Conservation (phyloP, 768 basidiomycete species). For the Pleurotus djamor region DNA sequence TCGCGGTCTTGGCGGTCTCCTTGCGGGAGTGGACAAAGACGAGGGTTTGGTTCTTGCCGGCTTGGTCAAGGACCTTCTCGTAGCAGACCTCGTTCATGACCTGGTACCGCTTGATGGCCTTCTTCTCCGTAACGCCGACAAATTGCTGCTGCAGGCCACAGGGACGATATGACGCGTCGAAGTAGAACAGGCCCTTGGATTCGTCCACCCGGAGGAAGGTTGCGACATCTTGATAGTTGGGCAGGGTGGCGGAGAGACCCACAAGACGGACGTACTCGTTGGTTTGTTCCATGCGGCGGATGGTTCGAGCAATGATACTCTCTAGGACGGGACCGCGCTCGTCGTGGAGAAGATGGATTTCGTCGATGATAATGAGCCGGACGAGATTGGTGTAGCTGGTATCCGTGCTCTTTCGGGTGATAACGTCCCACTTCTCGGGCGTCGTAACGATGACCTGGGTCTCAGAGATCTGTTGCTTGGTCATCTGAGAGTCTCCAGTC, state of each 20-base stretch:
- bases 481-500: constrained; percentile 97
- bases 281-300: constrained; percentile 93
- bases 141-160: constrained; percentile 97
- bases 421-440: constrained; percentile 99
- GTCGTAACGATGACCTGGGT: constrained; percentile 99
- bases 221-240: constrained; percentile 97
- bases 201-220: constrained; percentile 95
- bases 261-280: constrained; percentile 91
- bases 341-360: constrained; percentile 96
- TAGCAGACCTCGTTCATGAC: constrained; percentile 99
- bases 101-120: constrained; percentile 97
- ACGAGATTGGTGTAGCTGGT: constrained; percentile 97
- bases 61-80: constrained; percentile 95
- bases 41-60: constrained; percentile 83
- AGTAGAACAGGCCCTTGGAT: constrained; percentile 93
- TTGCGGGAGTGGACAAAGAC: constrained; percentile 99
- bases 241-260: constrained; percentile 95
- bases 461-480: constrained; percentile 94
- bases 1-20: constrained; percentile 96
- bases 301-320: constrained; percentile 84
- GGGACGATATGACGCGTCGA: constrained; percentile 91
- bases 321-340: constrained; percentile 98
- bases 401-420: constrained; percentile 96
- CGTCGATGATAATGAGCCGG: constrained; percentile 94
- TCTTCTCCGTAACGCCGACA: constrained; percentile 98